Base-by-base conservation (phyloP, 2,329 filamentous ascomycete genomes). In the Phialemoniopsis sp. region DNA sequence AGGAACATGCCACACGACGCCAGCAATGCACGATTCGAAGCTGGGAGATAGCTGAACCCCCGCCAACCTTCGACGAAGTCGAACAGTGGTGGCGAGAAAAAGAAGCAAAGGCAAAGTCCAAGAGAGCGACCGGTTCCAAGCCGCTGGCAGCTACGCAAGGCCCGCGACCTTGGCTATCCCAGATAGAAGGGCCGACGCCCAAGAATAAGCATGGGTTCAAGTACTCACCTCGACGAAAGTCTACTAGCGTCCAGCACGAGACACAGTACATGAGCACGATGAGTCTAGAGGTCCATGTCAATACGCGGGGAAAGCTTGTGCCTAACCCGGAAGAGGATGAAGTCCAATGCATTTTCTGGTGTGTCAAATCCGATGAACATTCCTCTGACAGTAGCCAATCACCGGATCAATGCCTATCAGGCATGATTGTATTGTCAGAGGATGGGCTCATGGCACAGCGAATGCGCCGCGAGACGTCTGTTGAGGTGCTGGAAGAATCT, bases 261-360 rank as follows among this genome's bases (percentile, higher is more conserved):
- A 82, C 80, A 3, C 87, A 93, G 50, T 95, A 95, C 58, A 97
- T 98, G 93, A 95, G 87, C 50, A 89, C 85, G 14, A 90, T 98
- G 87, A 94, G 89, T 49, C 63, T 98, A 7, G 93, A 98, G 57
- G 67, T 97, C 5, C 91, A 98, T 56, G 84, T 94, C 45, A 95
- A 95, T 51, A 93, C 86, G 4, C 77, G 91, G 40, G 88, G 80
- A 7, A 81, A 79, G 36, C 72, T 96, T 8, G 77, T 89, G 3
- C 89, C 93, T 1, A 89, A 98, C 54, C 93, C 93, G 0, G 88
- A 91, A 50, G 77, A 94, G 49, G 93, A 98, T 57, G 87, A 91
- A 51, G 78, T 98, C 3, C 78, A 85, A 46, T 89, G 86, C 54
- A 76, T 97, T 6, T 95, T 97, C 55, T 98, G 91, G 90, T 86